phyloP scores from a whole-genome alignment of 2,329 filamentous ascomycete species.

The Tolypocladium pustulatum region DNA sequence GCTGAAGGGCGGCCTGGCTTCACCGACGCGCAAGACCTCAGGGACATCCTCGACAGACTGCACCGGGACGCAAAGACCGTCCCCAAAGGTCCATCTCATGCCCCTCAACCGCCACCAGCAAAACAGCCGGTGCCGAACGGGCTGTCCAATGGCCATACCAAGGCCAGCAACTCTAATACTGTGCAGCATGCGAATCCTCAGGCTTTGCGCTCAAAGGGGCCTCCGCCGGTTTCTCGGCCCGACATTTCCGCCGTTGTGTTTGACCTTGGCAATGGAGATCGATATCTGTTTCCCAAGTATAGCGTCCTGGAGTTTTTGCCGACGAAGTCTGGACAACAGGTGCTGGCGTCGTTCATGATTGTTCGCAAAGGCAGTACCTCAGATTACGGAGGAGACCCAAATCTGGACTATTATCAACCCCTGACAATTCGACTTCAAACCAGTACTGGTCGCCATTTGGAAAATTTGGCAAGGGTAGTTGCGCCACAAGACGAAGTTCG shows the following conservation, averaged over 20 bases:
- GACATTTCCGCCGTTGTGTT: slow-evolving; percentile 59
- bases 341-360: slow-evolving; percentile 68
- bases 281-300: slow-evolving; percentile 69
- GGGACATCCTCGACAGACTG: slow-evolving; percentile 38
- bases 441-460: slow-evolving; percentile 43
- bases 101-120: slow-evolving; percentile 14
- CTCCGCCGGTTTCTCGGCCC: slow-evolving; percentile 40
- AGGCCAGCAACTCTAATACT: slow-evolving; percentile 7
- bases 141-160: slow-evolving; percentile 18
- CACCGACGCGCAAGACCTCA: slow-evolving; percentile 43
- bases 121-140: slow-evolving; percentile 23
- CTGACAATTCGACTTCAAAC: slow-evolving; percentile 53
- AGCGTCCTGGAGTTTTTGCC: slow-evolving; percentile 61
- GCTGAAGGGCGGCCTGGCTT: slow-evolving; percentile 39
- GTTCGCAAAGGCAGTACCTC: slow-evolving; percentile 61
- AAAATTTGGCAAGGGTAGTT: slow-evolving; percentile 50
- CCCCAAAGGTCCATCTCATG: slow-evolving; percentile 14
- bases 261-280: slow-evolving; percentile 63
- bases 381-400: slow-evolving; percentile 52
- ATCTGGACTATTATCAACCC: slow-evolving; percentile 66
- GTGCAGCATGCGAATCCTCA: slow-evolving; percentile 31
- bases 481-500: slow-evolving; percentile 52
- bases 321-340: slow-evolving; percentile 39
- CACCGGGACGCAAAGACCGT: slow-evolving; percentile 29
- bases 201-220: slow-evolving; percentile 49